Evolutionary conservation across 2,329 filamentous ascomycete genomes (phyloP), one percentile per base, ranked within the genome.

Genomic region (Aspergillus sergii): DNA sequence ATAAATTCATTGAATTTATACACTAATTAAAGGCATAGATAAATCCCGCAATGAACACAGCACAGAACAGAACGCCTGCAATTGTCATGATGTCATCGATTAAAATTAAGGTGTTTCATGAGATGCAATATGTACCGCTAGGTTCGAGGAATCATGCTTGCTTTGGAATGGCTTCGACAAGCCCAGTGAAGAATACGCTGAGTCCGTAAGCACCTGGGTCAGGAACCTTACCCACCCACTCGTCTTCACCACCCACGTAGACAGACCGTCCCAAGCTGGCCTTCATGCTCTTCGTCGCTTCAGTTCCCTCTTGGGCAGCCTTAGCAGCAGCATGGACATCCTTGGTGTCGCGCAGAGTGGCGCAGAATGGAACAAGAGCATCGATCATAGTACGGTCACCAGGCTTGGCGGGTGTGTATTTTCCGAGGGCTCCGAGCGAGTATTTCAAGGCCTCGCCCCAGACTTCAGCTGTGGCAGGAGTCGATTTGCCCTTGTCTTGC

Each of bases 371-470:
- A 66, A 91, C 87, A 57, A 99, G 82, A 1, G 94, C 93, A 78
- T 99, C 95, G 39, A 98, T 86, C 41, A 98, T 81, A 0, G 95
- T 99, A 57, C 95, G 86, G 76, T 99, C 95, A 32, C 95, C 95
- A 0, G 91, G 90, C 59, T 90, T 88, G 0, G 95, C 95, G 0
- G 94, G 94, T 2, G 95, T 99, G 78, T 98, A 98, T 73, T 85
- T 91, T 41, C 84, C 86, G 62, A 99, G 82, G 1, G 89, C 88
- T 23, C 88, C 83, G 66, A 90, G 87, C 59, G 92, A 91, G 69
- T 88, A 84, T 66, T 88, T 83, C 16, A 97, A 82, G 0, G 93
- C 94, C 36, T 84, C 81, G 3, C 89, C 84, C 88, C 88, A 91
- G 34, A 84, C 79, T 48, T 83, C 75, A 2, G 80, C 72, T 0